A percentile compares a stretch with the other conserved stretches of the same genome.
These are phyloP conservation scores for Lophium mytilinum DNA, from an alignment of 495 filamentous ascomycete genomes.

Conservation along the genomic window DNA sequence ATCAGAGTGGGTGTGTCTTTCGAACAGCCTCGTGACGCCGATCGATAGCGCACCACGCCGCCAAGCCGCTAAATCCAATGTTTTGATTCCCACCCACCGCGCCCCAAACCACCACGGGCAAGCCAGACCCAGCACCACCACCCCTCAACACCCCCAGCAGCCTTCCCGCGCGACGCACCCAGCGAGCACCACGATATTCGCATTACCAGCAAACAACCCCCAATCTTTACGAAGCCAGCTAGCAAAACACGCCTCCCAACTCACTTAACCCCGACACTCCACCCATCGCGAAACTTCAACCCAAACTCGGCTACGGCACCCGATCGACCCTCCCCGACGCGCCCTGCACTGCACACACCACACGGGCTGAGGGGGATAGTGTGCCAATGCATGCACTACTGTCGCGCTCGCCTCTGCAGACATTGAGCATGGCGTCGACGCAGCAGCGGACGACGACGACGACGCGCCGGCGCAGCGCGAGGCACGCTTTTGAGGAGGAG, in stretches of 20 bases:
- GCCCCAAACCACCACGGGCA: not conserved
- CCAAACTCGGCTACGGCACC: not conserved
- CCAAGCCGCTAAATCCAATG: not conserved
- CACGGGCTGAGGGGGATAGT: too few species aligned
- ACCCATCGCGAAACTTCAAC: too few species aligned
- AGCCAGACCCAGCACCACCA: not conserved
- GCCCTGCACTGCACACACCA: too few species aligned
- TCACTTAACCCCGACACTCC: too few species aligned
- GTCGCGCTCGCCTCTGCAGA: constrained; percentile 30
- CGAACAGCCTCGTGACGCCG: too few species aligned
- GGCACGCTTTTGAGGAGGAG: constrained; percentile 27
- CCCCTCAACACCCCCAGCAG: not conserved
- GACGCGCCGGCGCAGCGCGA: constrained; percentile 29
- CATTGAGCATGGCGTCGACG: constrained; percentile 28
- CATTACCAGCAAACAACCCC: not conserved
- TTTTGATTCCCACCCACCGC: not conserved
- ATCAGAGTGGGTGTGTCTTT: too few species aligned
- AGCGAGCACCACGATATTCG: not conserved
- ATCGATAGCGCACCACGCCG: too few species aligned
- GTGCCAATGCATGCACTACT: constrained; percentile 30
- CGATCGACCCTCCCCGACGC: not conserved
- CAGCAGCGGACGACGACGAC: too few species aligned
- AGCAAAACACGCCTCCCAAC: too few species aligned
- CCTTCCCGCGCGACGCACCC: not conserved
- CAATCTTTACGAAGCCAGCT: not conserved